A percentile compares a stretch with the other conserved stretches of the same genome.
Evolutionary conservation across 2,329 filamentous ascomycete genomes (phyloP).

Genomic region (Aspergillus brunneoviolaceus): DNA sequence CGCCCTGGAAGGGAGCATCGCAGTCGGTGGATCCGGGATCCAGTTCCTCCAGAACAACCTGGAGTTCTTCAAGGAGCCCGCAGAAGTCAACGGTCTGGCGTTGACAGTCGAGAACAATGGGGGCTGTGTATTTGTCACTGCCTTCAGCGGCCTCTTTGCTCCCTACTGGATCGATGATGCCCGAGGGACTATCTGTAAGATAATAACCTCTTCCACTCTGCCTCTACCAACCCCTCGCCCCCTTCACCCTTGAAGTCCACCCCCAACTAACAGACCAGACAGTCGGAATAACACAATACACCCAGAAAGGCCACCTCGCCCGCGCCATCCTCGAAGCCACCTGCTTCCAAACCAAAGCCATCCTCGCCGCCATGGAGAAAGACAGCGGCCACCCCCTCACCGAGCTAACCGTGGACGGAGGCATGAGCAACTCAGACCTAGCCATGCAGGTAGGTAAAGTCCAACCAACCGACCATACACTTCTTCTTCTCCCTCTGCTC

Average conservation of each 20-base stretch:
- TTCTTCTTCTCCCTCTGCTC: neutral
- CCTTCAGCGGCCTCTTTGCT: constrained; percentile 86
- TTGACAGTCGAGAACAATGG: constrained; percentile 71
- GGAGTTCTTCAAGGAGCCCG: constrained; percentile 59
- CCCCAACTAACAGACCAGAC: neutral
- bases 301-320: constrained; percentile 80
- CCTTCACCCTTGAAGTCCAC: constrained; percentile 1
- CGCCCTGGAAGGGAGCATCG: constrained; percentile 80
- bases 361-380: constrained; percentile 88
- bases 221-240: too few species aligned
- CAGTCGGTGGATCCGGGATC: constrained; percentile 76
- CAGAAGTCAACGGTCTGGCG: constrained; percentile 64
- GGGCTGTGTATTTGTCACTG: constrained; percentile 83
- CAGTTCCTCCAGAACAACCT: constrained; percentile 71
- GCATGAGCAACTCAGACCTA: constrained; percentile 82
- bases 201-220: constrained; percentile 9
- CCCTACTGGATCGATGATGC: constrained; percentile 95
- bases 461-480: too few species aligned
- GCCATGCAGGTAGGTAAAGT: constrained; percentile 70
- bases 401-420: constrained; percentile 79
- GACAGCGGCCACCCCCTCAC: constrained; percentile 77
- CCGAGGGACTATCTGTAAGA: constrained; percentile 76
- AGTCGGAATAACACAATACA: constrained; percentile 83
- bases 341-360: constrained; percentile 89
- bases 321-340: constrained; percentile 86